Evolutionary conservation across 495 filamentous ascomycete genomes (phyloP).

Genomic region (Pyrenopolyporus hunteri): DNA sequence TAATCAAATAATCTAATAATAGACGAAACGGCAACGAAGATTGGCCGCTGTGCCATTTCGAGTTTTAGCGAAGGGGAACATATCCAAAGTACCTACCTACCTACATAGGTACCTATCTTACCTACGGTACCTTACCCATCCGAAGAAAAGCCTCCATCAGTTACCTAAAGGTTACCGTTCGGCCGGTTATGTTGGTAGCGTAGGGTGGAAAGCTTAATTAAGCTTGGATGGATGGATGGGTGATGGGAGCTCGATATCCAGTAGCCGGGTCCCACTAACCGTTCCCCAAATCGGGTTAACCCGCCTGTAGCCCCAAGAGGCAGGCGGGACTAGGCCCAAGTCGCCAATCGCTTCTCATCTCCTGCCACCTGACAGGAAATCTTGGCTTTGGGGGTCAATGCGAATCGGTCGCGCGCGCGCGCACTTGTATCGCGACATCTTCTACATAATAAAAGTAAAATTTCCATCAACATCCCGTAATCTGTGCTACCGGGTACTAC

Average conservation of each 20-base stretch:
- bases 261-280: slow-evolving; percentile 1
- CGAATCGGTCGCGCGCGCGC: background rate
- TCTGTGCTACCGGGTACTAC: no score
- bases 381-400: slow-evolving; percentile 1
- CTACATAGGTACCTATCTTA: background rate
- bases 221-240: background rate
- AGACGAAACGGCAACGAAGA: background rate
- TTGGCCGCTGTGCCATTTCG: slow-evolving; percentile 9
- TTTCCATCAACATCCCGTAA: no score
- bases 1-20: slow-evolving; percentile 17
- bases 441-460: no score
- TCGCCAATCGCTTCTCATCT: background rate
- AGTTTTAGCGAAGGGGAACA: slow-evolving; percentile 5
- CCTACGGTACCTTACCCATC: no score
- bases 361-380: background rate
- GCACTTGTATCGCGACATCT: background rate
- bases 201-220: background rate
- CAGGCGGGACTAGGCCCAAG: background rate
- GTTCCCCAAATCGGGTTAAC: background rate
- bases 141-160: no score
- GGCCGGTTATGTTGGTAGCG: slow-evolving; percentile 11
- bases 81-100: no score
- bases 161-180: slow-evolving; percentile 15
- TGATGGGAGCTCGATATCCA: background rate
- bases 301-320: background rate